These are phyloP conservation scores for Ogataea pignaliae DNA, from an alignment of 805 yeast genomes.

Conservation along the genomic window DNA sequence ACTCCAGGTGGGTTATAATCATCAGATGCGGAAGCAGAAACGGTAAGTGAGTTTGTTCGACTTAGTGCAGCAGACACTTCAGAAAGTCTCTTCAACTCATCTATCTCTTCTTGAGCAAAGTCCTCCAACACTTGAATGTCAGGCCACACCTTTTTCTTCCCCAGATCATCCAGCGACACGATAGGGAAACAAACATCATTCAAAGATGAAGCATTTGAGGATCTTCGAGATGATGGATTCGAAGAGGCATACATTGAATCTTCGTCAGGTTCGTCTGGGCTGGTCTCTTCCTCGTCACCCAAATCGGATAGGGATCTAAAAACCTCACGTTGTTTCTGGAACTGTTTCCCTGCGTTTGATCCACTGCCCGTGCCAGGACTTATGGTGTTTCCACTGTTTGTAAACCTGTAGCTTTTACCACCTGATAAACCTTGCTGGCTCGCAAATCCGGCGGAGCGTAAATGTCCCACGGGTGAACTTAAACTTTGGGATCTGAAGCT, in stretches of 20 bases:
- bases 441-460: too few relatives aligned
- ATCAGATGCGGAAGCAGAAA: not conserved
- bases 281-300: slow-evolving; percentile 8
- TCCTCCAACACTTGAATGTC: slow-evolving; percentile 73
- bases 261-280: slow-evolving; percentile 3
- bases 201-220: slow-evolving; percentile 65
- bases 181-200: slow-evolving; percentile 92
- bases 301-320: not conserved
- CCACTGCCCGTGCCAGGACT: not conserved
- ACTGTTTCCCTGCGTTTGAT: not conserved
- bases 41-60: slow-evolving; percentile 15
- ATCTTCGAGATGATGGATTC: slow-evolving; percentile 61
- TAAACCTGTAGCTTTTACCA: too few relatives aligned
- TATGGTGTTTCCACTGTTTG: not conserved
- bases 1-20: slow-evolving; percentile 24
- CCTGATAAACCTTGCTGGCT: too few relatives aligned
- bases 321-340: not conserved
- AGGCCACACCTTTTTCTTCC: slow-evolving; percentile 63
- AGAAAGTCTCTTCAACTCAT: slow-evolving; percentile 27
- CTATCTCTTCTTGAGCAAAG: slow-evolving; percentile 64
- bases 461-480: too few relatives aligned
- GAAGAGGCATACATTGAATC: slow-evolving; percentile 36
- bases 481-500: not conserved
- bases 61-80: slow-evolving; percentile 26
- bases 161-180: slow-evolving; percentile 40